Conservation (phyloP, 129 eudicot genomes). For the Smallanthus sonchifolius region DNA sequence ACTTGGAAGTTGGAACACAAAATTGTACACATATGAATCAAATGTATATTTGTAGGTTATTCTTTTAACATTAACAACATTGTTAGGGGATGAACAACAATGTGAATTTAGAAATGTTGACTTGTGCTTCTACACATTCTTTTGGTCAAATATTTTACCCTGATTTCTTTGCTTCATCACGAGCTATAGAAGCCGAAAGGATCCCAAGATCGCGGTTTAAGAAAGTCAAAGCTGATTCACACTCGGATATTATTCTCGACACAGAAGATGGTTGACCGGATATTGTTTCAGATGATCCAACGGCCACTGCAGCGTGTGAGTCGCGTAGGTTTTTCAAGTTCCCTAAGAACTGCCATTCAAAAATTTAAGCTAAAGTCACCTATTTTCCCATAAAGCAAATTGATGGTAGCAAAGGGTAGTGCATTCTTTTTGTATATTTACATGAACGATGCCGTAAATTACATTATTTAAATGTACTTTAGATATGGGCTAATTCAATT, state of each 20-base stretch:
- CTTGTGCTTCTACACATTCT: conserved; percentile 11
- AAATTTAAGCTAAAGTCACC: not conserved
- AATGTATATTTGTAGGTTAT: not conserved
- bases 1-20: not conserved
- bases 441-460: not conserved
- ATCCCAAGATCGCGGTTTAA: conserved; percentile 86
- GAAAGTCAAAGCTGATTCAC: conserved; percentile 82
- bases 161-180: conserved; percentile 62
- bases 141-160: conserved; percentile 28
- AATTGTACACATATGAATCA: not conserved
- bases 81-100: conserved; percentile 14
- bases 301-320: conserved; percentile 89
- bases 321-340: conserved; percentile 96
- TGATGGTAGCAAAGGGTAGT: not conserved
- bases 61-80: conserved; percentile 12
- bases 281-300: conserved; percentile 84
- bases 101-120: conserved; percentile 9
- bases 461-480: not conserved
- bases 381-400: not conserved
- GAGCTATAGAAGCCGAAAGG: conserved; percentile 93
- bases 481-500: not conserved
- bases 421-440: not conserved
- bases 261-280: conserved; percentile 88
- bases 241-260: conserved; percentile 81
- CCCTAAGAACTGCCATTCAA: conserved; percentile 66